Conservation (phyloP, 129 eudicot species). For the Chrysanthemum seticuspe region DNA sequence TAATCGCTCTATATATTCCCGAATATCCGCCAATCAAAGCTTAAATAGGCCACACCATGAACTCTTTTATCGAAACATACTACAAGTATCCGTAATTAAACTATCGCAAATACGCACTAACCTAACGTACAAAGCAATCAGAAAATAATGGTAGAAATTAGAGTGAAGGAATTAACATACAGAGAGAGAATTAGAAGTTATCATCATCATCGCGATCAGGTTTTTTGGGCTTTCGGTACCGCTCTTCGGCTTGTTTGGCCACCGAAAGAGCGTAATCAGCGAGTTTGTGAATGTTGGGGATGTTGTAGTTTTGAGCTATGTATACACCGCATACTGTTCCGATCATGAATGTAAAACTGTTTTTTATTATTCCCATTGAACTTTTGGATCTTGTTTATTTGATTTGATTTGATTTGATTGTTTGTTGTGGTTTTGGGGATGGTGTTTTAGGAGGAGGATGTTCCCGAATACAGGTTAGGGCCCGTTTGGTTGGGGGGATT, state of each 20-base stretch:
- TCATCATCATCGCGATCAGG: conserved; percentile 32
- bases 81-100: neutral
- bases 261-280: conserved; percentile 31
- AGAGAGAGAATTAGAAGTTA: conserved; percentile 9
- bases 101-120: neutral
- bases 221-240: conserved; percentile 60
- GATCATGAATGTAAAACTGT: conserved; percentile 49
- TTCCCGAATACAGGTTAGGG: no score
- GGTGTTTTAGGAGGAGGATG: no score
- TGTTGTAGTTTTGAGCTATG: conserved; percentile 76
- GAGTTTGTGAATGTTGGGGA: conserved; percentile 58
- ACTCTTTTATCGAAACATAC: no score
- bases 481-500: no score
- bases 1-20: neutral
- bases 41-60: no score
- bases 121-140: no score
- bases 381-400: no score
- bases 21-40: no score
- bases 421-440: no score
- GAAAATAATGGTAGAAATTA: neutral
- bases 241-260: conserved; percentile 54
- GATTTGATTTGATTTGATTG: no score
- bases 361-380: conserved; percentile 48
- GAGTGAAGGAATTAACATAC: neutral
- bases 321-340: conserved; percentile 62